Evolutionary conservation across 257 asterid species (phyloP).

Genomic region (Ehretia macrophylla): DNA sequence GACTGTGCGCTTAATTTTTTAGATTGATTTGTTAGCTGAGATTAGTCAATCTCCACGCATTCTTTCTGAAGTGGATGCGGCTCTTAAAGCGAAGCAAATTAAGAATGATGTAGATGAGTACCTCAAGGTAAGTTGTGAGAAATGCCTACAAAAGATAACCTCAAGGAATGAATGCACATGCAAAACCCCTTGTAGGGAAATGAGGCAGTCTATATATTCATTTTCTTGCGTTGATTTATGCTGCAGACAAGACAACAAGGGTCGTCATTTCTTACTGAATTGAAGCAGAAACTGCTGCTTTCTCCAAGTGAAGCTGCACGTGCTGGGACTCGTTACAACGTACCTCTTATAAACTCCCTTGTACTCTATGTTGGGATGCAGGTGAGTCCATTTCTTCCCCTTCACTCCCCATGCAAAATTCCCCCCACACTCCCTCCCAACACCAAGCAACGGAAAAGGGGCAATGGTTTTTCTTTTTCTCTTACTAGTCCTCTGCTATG

Average conservation of each 20-base stretch:
- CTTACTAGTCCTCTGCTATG: no score
- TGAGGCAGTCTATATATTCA: no score
- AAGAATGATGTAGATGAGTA: slow-evolving; percentile 87
- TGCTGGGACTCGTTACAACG: slow-evolving; percentile 90
- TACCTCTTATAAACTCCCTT: slow-evolving; percentile 84
- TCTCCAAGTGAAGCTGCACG: slow-evolving; percentile 65
- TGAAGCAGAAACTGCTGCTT: slow-evolving; percentile 85
- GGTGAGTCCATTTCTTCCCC: slow-evolving; percentile 28
- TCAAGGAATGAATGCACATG: no score
- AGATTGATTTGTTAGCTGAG: slow-evolving; percentile 95
- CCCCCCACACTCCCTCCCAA: not conserved
- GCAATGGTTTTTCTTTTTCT: no score
- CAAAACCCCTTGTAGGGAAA: no score
- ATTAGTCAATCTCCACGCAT: slow-evolving; percentile 78
- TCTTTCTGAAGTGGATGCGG: slow-evolving; percentile 94
- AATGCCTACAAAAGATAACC: not conserved
- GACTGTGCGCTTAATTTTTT: slow-evolving; percentile 9
- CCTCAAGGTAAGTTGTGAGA: slow-evolving; percentile 64
- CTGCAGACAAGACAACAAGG: slow-evolving; percentile 80
- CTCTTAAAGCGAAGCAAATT: slow-evolving; percentile 74
- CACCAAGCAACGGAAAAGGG: no score
- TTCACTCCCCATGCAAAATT: not conserved
- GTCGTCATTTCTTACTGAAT: slow-evolving; percentile 67
- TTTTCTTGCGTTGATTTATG: slow-evolving; percentile 8
- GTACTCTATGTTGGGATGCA: slow-evolving; percentile 91